Base-by-base conservation (phyloP, 2,329 filamentous ascomycete genomes). In the Fusarium tjaetaba region DNA sequence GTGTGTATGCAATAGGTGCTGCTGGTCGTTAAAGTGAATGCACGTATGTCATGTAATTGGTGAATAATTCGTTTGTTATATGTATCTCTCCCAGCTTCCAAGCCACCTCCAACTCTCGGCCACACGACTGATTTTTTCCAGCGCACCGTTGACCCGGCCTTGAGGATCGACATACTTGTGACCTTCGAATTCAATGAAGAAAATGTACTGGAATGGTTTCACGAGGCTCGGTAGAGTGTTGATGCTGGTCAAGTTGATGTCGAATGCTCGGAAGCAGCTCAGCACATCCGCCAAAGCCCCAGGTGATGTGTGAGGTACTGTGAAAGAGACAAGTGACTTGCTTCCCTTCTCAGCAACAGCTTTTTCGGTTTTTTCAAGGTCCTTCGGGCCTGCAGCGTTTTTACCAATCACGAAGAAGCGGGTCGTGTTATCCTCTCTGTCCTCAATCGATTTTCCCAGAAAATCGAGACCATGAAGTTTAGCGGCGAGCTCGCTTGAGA, bases 181-280 rank as follows among this genome's bases (percentile, higher is more conserved):
- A 3, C 93, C 92, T 80, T 93, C 89, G 77, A 97, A 95, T 85
- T 98, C 96, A 36, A 98, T 91, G 80, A 98, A 95, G 84, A 98
- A 98, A 42, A 98, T 89, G 83, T 98, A 98, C 80, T 97, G 91
- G 89, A 97, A 98, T 26, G 93, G 90, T 75, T 86, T 84, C 43
- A 88, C 85, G 63, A 93, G 88, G 77, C 93, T 95, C 10, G 96
- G 96, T 72, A 96, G 85, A 74, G 93, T 95, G 80, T 95, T 95
- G 82, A 98, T 97, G 81, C 92, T 96, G 36, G 95, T 98, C 75
- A 98, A 84, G 80, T 98, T 97, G 65, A 98, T 86, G 10, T 88
- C 87, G 74, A 89, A 87, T 13, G 85, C 85, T 72, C 91, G 91
- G 84, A 98, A 98, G 63, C 94, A 93, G 57, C 91, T 88, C 66